Evolutionary conservation across 345 rosid genomes (phyloP).

Genomic region (Rhodomyrtus tomentosa): DNA sequence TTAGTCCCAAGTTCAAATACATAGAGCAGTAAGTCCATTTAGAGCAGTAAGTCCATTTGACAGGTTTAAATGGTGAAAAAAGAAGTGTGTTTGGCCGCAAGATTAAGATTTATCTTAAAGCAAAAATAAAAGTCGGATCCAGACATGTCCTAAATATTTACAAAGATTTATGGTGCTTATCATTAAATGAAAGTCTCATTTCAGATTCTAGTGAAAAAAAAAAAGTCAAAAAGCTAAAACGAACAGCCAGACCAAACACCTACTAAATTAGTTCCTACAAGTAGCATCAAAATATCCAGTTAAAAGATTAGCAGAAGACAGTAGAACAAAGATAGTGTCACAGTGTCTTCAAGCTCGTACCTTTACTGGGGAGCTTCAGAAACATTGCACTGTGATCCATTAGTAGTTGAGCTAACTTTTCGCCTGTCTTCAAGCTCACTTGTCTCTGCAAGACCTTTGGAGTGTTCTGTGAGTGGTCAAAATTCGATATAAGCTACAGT

Average conservation of each 20-base stretch:
- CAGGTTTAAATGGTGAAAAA: neutral
- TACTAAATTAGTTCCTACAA: neutral
- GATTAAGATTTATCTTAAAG: neutral
- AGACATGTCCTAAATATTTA: neutral
- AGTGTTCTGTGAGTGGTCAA: slow-evolving; percentile 28
- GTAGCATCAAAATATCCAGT: neutral
- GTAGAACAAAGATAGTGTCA: neutral
- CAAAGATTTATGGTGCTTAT: neutral
- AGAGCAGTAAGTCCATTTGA: neutral
- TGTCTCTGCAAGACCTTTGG: slow-evolving; percentile 78
- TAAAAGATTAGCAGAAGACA: neutral
- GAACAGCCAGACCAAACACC: neutral
- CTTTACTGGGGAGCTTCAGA: slow-evolving; percentile 8
- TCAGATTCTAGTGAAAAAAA: neutral
- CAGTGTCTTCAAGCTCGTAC: neutral
- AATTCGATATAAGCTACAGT: neutral
- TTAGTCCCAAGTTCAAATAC: neutral
- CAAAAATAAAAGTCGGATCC: neutral
- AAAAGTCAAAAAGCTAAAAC: neutral
- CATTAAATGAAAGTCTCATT: neutral
- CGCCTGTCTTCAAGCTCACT: slow-evolving; percentile 60
- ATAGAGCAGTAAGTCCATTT: neutral
- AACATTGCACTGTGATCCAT: slow-evolving; percentile 11
- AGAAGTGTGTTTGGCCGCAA: neutral
- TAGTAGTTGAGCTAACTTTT: slow-evolving; percentile 13